Base-by-base conservation (phyloP, 2,329 filamentous ascomycete species). In the Paracoccidioides brasiliensis region DNA sequence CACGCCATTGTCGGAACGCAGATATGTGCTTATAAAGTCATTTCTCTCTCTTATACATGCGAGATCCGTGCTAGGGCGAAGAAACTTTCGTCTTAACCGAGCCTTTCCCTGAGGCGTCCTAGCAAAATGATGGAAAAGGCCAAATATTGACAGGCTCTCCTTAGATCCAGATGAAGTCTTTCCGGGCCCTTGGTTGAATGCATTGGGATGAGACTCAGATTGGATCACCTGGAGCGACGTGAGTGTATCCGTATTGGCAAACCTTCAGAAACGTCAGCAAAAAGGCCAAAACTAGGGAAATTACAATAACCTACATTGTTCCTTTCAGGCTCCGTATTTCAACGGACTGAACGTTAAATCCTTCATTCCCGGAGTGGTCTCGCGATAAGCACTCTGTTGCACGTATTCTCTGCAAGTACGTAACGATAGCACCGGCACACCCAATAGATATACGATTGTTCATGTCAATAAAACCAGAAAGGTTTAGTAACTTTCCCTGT, bases 351-450 rank as follows among this genome's bases (percentile, higher is more conserved):
- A 95, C 75, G 5, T 75, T 77, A 61, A 86, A 86, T 44, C 80
- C 71, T 8, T 73, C 63, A n/a, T 72, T 67, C 2, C 76, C 76
- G 35, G 76, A 74, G 12, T 75, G 70, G 57, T 85, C 81, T 33
- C 80, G 79, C 1, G 82, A 80, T 2, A 85, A 72, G 63, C 82
- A 84, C 40, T 81, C 78, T 2, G 80, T 77, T 42, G 82, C 79
- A 65, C 78, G 78, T 62, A 82, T 79, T 53, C 88, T 82, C 62
- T 88, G 82, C 30, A 96, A 70, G 60, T 94, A 88, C 4, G 80
- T 79, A n/a, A 97, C 72, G 2, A 97, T 73, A 32, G 90, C 90
- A n/a, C 90, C 89, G 32, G 85, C 86, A 70, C 93, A 97, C 3
- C 88, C 87, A 50, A 95, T 75, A 74, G 89, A 88, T 10, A 86